Base-by-base conservation (phyloP, 2,329 filamentous ascomycete genomes). In the Ascochyta fabae region DNA sequence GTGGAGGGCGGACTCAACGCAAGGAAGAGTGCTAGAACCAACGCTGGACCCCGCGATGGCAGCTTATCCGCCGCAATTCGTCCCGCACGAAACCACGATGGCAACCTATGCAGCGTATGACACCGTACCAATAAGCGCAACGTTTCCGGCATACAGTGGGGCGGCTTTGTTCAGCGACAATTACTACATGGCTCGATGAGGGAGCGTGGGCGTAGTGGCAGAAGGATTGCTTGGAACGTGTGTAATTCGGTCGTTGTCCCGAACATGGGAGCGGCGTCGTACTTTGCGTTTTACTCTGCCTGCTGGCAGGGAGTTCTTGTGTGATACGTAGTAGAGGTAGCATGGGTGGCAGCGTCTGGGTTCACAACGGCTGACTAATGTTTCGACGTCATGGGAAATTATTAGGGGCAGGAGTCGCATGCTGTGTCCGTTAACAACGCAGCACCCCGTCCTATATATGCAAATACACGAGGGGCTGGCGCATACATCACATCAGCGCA, bases 171-270 rank as follows among this genome's bases (percentile, higher is more conserved):
- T 58, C 15, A 40, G 49, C 12, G 46, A 47, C 3, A 41, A 31
- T n/a, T 56, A 56, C 26, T 50, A 49, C 22, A 49, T 49, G 46
- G 29, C 46, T 2, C 33, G 47, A 39, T 60, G 23, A 53, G n/a
- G n/a, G 5, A 22, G 24, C 13, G 23, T 9, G n/a, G 27, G 16
- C 12, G 23, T 7, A 26, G 4, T 22, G n/a, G 15, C 22, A 19
- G 13, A 1, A 5, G 5, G 12, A 16, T 35, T 35, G 0, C 2
- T 23, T 22, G 15, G 13, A 35, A 35, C 3, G 29, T 4, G 12
- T 16, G n/a, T 15, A 23, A 23, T 9, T 22, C 39, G 19, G 19
- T 35, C 43, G 12, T 27, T 23, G 6, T 36, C n/a, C 29, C 40
- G 22, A 31, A 35, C 22, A 19, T 36, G 10, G 26, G 22, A n/a